Percentiles rank a stretch among this genome's conserved stretches.
phyloP scores from a whole-genome alignment of 768 basidiomycete genomes.

The Tricholoma flavovirens region DNA sequence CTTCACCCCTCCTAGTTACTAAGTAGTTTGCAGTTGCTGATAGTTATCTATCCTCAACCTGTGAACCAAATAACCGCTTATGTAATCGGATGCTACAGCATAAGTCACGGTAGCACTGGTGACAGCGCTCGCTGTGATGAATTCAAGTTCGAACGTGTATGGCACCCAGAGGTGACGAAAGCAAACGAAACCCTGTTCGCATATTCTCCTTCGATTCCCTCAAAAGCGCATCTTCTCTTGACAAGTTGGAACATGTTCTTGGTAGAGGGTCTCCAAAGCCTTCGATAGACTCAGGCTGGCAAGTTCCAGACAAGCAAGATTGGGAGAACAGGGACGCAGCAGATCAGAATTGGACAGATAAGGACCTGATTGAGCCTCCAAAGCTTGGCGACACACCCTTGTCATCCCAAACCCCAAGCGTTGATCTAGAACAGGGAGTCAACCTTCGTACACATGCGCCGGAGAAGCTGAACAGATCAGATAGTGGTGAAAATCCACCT shows the following conservation, averaged over 20 bases:
- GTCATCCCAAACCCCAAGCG: not conserved
- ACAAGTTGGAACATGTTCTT: constrained; percentile 2
- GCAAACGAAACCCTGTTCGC: constrained; percentile 16
- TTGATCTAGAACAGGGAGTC: constrained; percentile 4
- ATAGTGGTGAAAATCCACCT: constrained; percentile 44
- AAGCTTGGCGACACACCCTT: not conserved
- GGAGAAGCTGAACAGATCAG: constrained; percentile 18
- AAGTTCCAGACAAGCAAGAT: constrained; percentile 6
- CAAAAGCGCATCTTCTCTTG: constrained; percentile 3
- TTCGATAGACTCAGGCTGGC: not conserved
- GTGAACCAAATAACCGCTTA: no score
- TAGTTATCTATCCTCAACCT: no score
- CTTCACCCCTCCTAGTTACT: no score
- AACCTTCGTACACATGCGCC: constrained; percentile 7
- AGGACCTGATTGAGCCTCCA: constrained; percentile 6
- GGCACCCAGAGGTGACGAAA: constrained; percentile 8
- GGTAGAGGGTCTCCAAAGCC: constrained; percentile 4
- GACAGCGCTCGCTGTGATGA: no score
- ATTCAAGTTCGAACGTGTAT: not conserved
- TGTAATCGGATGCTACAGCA: no score
- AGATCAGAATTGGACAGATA: constrained; percentile 10
- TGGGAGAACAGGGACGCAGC: not conserved
- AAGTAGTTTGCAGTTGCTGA: no score
- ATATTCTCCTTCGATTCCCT: constrained; percentile 23
- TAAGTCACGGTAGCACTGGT: no score